These are phyloP conservation scores for Corymbia maculata DNA, from an alignment of 345 rosid species.

Conservation along the genomic window DNA sequence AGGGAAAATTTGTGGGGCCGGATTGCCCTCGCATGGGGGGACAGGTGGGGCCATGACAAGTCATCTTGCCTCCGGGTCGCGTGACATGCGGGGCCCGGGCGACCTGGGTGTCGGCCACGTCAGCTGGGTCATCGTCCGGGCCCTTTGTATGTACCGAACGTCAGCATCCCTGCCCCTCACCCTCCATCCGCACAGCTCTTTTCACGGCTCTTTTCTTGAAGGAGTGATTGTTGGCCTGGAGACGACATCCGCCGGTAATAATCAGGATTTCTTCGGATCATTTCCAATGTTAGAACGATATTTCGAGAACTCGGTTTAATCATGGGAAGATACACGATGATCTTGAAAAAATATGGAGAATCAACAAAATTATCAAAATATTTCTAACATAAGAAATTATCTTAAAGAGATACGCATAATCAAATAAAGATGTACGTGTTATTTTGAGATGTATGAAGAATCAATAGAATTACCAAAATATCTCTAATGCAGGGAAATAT, in stretches of 20 bases:
- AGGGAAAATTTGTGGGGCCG: not conserved
- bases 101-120: not conserved
- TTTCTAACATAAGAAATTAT: accelerated
- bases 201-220: not conserved
- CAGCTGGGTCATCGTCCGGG: not conserved
- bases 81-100: not conserved
- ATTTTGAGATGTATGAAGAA: not conserved
- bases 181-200: not conserved
- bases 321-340: not conserved
- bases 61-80: not conserved
- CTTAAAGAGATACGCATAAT: not conserved
- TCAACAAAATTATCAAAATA: not conserved
- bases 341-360: not conserved
- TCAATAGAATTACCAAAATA: not conserved
- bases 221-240: not conserved
- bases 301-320: not conserved
- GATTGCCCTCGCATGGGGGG: not conserved
- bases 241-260: not conserved
- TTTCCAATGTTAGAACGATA: not conserved
- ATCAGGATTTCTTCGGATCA: not conserved
- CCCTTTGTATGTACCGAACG: not conserved
- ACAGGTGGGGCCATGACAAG: not conserved
- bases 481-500: not conserved
- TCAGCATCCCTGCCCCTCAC: not conserved
- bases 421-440: not conserved